Evolutionary conservation across 2,329 filamentous ascomycete species (phyloP).

Genomic region (Aspergillus alliaceus): DNA sequence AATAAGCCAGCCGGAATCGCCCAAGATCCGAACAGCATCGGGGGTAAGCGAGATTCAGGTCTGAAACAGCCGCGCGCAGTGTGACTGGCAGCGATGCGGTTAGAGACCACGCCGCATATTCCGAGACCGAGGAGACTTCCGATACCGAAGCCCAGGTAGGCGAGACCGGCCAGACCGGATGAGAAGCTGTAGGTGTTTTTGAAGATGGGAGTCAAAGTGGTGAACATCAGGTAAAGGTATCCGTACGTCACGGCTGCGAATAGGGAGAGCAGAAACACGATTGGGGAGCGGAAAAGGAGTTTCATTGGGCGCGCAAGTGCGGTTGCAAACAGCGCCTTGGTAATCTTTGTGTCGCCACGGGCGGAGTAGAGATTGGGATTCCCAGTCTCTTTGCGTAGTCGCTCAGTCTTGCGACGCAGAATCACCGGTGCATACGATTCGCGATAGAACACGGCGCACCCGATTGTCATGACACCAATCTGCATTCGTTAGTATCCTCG

Average conservation of each 20-base stretch:
- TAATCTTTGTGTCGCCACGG: conserved; percentile 35
- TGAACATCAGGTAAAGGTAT: conserved; percentile 54
- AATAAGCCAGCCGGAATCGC: conserved; percentile 50
- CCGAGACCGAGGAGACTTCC: conserved; percentile 33
- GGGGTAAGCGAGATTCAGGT: conserved; percentile 48
- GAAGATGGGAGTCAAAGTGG: conserved; percentile 51
- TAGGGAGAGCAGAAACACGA: conserved; percentile 44
- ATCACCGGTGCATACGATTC: conserved; percentile 35
- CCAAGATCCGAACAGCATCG: conserved; percentile 54
- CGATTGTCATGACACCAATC: conserved; percentile 20
- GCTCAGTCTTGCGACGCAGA: conserved; percentile 27
- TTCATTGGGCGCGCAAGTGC: conserved; percentile 46
- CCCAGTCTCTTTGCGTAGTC: conserved; percentile 28
- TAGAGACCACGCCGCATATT: conserved; percentile 28
- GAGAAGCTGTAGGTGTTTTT: conserved; percentile 47
- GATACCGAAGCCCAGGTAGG: conserved; percentile 48
- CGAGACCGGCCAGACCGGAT: conserved; percentile 41
- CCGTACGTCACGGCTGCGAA: conserved; percentile 54
- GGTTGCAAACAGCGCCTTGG: conserved; percentile 39
- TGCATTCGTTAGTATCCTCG: conserved; percentile 5
- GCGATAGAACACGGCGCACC: conserved; percentile 27
- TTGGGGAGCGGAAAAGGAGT: conserved; percentile 35
- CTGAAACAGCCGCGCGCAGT: conserved; percentile 25
- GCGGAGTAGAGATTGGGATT: conserved; percentile 20
- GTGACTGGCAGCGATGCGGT: conserved; percentile 27